Percentiles rank a stretch among this genome's conserved stretches.
Evolutionary conservation across 805 yeast genomes (phyloP).

Genomic region (Wickerhamiella domercqiae): DNA sequence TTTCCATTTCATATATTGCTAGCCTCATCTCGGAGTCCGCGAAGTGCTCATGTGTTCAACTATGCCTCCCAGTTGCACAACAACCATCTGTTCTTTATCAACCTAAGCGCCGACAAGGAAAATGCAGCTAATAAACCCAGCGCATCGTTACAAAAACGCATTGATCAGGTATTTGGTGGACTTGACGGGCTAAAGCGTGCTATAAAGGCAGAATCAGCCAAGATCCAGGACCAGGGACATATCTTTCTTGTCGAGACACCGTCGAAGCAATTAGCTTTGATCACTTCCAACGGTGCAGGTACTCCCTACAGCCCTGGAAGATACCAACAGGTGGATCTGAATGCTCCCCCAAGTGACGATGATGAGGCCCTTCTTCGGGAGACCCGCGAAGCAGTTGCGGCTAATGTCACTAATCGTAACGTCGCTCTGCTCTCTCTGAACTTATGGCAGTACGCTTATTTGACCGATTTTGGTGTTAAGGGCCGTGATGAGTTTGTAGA

Average conservation of each 20-base stretch:
- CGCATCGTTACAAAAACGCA: conserved; percentile 25
- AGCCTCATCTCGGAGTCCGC: conserved; percentile 50
- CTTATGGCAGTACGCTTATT: conserved; percentile 82
- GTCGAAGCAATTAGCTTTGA: conserved; percentile 37
- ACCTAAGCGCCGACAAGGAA: conserved; percentile 30
- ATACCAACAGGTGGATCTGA: conserved; percentile 60
- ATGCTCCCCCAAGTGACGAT: conserved; percentile 46
- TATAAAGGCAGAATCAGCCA: conserved; percentile 49
- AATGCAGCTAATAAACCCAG: conserved; percentile 15
- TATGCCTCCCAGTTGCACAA: conserved; percentile 83
- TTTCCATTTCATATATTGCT: conserved; percentile 50
- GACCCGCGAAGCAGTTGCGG: conserved; percentile 28
- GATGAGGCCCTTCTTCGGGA: conserved; percentile 34
- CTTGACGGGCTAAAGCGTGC: conserved; percentile 59
- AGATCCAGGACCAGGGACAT: conserved; percentile 77
- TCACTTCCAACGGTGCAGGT: conserved; percentile 84
- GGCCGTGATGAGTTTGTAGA: conserved; percentile 61
- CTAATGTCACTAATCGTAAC: conserved; percentile 19
- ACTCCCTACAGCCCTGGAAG: conserved; percentile 49
- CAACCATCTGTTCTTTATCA: conserved; percentile 67
- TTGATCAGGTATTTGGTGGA: conserved; percentile 56
- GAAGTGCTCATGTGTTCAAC: conserved; percentile 60
- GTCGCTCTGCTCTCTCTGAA: conserved; percentile 65
- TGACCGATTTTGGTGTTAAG: conserved; percentile 64
- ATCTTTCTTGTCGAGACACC: conserved; percentile 70